Conservation (phyloP, 2,329 filamentous ascomycete species). For the Ilyonectria destructans region DNA sequence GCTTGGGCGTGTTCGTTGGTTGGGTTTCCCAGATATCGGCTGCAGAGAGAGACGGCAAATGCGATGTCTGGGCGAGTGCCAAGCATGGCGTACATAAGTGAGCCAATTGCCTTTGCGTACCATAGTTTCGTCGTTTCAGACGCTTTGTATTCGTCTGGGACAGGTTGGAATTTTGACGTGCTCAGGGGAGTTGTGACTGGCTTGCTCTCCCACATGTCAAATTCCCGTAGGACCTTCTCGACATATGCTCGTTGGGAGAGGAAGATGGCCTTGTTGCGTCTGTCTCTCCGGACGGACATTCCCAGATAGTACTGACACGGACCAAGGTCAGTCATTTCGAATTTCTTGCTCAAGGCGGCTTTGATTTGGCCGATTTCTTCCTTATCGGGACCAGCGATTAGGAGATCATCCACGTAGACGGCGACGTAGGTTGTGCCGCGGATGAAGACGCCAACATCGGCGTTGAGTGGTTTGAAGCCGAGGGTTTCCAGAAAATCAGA, state of each 20-base stretch:
- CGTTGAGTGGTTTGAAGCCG: background rate
- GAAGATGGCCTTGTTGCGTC: slow-evolving; percentile 2
- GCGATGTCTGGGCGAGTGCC: too few species aligned
- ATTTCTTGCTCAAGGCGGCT: background rate
- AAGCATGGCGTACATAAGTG: too few species aligned
- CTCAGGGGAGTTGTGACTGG: too few species aligned
- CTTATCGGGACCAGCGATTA: background rate
- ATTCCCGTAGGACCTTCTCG: too few species aligned
- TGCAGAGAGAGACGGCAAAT: too few species aligned
- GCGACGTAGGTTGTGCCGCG: background rate
- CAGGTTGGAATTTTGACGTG: too few species aligned
- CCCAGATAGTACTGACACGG: slow-evolving; percentile 1
- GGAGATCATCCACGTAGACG: background rate
- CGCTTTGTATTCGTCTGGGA: too few species aligned
- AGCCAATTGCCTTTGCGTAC: too few species aligned
- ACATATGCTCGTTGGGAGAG: slow-evolving; percentile 2
- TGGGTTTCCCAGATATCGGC: too few species aligned
- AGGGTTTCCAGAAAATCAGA: slow-evolving; percentile 6
- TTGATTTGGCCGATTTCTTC: slow-evolving; percentile 5
- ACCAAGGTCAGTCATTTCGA: slow-evolving; percentile 4
- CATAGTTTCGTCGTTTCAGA: too few species aligned
- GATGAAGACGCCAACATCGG: background rate
- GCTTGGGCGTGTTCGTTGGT: too few species aligned
- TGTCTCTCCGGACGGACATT: slow-evolving; percentile 1
- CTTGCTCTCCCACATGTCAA: too few species aligned